Evolutionary conservation across 1,139 yeast genomes (phyloP).

Genomic region (Taphrina deformans): DNA sequence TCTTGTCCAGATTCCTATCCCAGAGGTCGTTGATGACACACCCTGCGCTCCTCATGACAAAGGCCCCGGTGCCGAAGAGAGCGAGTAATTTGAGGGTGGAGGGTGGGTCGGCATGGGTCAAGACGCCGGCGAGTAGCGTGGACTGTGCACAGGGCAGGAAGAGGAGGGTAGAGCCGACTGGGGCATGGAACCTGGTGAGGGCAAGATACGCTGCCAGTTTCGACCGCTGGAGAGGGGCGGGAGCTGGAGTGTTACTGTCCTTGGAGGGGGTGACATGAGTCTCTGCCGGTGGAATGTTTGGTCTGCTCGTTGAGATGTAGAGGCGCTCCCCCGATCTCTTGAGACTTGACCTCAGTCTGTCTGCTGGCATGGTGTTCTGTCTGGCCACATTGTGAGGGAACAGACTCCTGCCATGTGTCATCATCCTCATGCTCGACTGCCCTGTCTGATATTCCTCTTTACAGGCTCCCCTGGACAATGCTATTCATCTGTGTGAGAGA

Average conservation of each 20-base stretch:
- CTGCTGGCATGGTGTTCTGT: too few relatives aligned
- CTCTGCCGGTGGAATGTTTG: background rate
- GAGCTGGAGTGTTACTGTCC: background rate
- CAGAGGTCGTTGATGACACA: slow-evolving; percentile 90
- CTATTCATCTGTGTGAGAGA: too few relatives aligned
- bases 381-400: too few relatives aligned
- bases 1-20: slow-evolving; percentile 77
- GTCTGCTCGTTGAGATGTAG: background rate
- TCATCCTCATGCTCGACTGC: too few relatives aligned
- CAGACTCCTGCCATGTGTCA: too few relatives aligned
- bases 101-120: slow-evolving; percentile 67
- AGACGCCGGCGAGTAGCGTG: slow-evolving; percentile 79
- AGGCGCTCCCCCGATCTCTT: too few relatives aligned
- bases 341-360: too few relatives aligned
- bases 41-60: slow-evolving; percentile 96
- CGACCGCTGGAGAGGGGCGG: background rate
- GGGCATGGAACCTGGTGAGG: slow-evolving; percentile 85
- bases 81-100: slow-evolving; percentile 53
- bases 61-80: slow-evolving; percentile 77
- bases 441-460: too few relatives aligned
- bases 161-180: slow-evolving; percentile 85
- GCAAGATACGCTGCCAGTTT: slow-evolving; percentile 20
- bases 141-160: slow-evolving; percentile 81
- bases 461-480: too few relatives aligned
- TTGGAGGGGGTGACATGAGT: background rate